Base-by-base conservation (phyloP, 495 filamentous ascomycete genomes). In the Podospora comata region DNA sequence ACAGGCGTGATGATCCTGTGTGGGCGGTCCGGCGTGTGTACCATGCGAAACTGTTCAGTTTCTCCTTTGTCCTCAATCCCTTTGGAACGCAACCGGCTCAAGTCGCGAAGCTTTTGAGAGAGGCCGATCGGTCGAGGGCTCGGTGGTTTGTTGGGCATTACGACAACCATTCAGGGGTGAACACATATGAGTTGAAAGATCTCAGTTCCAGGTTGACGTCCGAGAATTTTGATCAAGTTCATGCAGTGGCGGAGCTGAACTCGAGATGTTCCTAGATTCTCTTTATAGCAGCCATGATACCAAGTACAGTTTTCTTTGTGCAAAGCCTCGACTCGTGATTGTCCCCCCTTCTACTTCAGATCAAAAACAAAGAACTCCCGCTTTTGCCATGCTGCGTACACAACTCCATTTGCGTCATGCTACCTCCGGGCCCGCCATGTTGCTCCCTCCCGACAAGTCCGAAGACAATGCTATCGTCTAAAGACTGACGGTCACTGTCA, bases 401-500 rank as follows among this genome's bases (percentile, higher is more conserved):
- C 13, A 48, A 48, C 34, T 48, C 16, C 27, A 64, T 19, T 44
- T 58, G 20, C 39, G 34, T 62, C 39, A 62, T 18, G 61, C 59
- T 62, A 18, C 30, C n/a, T 34, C 13, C 53, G 19, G 53, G 9
- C 28, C 20, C 15, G 2, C 4, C 15, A 5, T 48, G 55, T 54
- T 13, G n/a, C 60, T 18, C 16, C 59, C 34, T 18, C 26, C 27
- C 30, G 23, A 59, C 26, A 61, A 61, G 30, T 28, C 20, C 27
- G 16, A 27, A 32, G 26, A 39, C 32, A 28, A 23, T 63, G 32
- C 23, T 58, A 13, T 30, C 57, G 62, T 58, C 75, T 69, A 94
- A 65, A 94, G 78, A 75, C 90, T 92, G 79, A 93, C 93, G 19
- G 92, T 95, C 62, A 95, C 92, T 16, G 91, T 94, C 90, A 96